phyloP scores from a whole-genome alignment of 1,139 yeast species.

The Hanseniaspora sp. region DNA sequence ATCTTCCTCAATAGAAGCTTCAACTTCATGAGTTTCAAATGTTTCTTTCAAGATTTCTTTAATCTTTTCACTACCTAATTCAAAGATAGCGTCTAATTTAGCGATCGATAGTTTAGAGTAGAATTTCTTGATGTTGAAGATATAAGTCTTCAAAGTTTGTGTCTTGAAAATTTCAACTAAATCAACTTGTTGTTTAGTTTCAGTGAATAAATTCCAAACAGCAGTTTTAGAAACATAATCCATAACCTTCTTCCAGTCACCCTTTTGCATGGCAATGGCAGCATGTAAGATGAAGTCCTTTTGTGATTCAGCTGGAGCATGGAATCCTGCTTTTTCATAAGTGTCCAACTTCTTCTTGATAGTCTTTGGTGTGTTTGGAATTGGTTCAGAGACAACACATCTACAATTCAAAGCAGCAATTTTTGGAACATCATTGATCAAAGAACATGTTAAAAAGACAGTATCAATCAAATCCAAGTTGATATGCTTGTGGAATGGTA shows the following conservation, averaged over 20 bases:
- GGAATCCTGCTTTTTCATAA: conserved; percentile 88
- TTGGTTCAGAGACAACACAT: conserved; percentile 33
- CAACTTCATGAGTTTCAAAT: conserved; percentile 65
- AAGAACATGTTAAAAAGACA: conserved; percentile 80
- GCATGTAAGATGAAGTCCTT: conserved; percentile 92
- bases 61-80: conserved; percentile 47
- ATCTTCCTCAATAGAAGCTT: conserved; percentile 53
- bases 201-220: conserved; percentile 46
- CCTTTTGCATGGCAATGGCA: conserved; percentile 75
- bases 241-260: conserved; percentile 78
- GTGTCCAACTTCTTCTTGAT: conserved; percentile 87
- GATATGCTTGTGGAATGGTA: conserved; percentile 98
- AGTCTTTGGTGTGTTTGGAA: conserved; percentile 55
- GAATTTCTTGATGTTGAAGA: conserved; percentile 70
- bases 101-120: conserved; percentile 65
- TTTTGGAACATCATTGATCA: conserved; percentile 84
- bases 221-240: conserved; percentile 64
- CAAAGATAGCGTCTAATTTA: conserved; percentile 56
- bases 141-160: conserved; percentile 82
- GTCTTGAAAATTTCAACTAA: conserved; percentile 62
- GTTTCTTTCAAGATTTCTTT: conserved; percentile 57
- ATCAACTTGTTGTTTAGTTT: conserved; percentile 1
- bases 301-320: conserved; percentile 96
- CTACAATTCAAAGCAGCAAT: conserved; percentile 52
- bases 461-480: conserved; percentile 91